Evolutionary conservation across 345 rosid species (phyloP).

Genomic region (Brassica juncea): DNA sequence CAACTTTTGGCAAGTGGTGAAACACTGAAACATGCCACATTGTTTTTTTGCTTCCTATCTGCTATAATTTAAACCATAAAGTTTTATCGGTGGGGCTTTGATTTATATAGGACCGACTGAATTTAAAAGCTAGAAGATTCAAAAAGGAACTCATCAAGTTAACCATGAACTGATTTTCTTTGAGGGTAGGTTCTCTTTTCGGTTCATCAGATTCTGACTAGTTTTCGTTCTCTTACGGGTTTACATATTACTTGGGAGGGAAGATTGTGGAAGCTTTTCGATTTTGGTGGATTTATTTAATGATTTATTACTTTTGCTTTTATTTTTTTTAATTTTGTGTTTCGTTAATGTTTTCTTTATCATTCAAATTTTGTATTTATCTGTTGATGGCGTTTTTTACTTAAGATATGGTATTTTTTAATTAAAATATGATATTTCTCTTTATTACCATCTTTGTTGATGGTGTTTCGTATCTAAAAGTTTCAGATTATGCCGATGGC

Average conservation of each 20-base stretch:
- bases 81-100: not conserved
- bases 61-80: not conserved
- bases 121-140: not conserved
- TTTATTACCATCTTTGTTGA: no score
- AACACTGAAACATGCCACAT: not conserved
- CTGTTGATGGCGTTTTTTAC: no score
- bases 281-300: not conserved
- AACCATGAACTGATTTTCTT: not conserved
- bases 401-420: no score
- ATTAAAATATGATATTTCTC: no score
- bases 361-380: not conserved
- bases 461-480: no score
- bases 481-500: no score
- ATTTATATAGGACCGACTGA: not conserved
- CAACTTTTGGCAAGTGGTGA: constrained; percentile 28
- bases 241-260: not conserved
- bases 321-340: no score
- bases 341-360: not conserved
- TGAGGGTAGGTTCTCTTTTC: not conserved
- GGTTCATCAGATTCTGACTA: not conserved
- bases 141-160: not conserved
- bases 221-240: not conserved
- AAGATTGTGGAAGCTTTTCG: not conserved
- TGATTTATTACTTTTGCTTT: not conserved
- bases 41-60: not conserved